Conservation (phyloP, 148 eudicot species). For the Hydrangea macrophylla region DNA sequence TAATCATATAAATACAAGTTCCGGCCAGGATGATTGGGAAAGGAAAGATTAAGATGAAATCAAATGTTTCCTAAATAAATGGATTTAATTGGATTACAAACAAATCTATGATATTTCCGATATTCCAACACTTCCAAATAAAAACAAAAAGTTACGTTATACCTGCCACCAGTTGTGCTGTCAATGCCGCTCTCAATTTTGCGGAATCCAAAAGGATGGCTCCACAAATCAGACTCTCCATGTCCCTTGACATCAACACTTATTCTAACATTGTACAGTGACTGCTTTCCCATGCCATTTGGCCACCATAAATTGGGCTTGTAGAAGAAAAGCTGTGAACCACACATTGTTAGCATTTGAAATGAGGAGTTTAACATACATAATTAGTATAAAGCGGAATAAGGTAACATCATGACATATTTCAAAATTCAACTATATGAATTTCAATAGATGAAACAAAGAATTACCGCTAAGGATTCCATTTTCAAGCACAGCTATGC, state of each 20-base stretch:
- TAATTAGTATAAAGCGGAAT: too few species aligned
- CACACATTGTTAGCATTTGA: conserved; percentile 11
- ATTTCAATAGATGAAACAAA: not conserved
- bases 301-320: conserved; percentile 99
- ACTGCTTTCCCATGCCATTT: conserved; percentile 99
- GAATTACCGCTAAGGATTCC: not conserved
- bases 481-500: too few species aligned
- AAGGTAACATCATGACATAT: not conserved
- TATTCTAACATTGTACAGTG: conserved; percentile 70
- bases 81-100: too few species aligned
- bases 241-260: conserved; percentile 67
- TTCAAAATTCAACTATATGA: not conserved
- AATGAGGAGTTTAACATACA: not conserved
- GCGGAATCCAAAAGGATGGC: conserved; percentile 80
- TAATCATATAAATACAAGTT: too few species aligned
- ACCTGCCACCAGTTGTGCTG: conserved; percentile 92
- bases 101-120: too few species aligned
- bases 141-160: conserved; percentile 18
- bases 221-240: conserved; percentile 90
- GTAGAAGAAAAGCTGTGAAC: conserved; percentile 80
- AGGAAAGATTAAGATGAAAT: too few species aligned
- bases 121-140: too few species aligned
- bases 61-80: too few species aligned
- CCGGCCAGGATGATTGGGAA: too few species aligned
- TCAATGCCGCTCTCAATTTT: conserved; percentile 85